Evolutionary conservation across 2,329 filamentous ascomycete genomes (phyloP).

Genomic region (Xylariaceae sp.): DNA sequence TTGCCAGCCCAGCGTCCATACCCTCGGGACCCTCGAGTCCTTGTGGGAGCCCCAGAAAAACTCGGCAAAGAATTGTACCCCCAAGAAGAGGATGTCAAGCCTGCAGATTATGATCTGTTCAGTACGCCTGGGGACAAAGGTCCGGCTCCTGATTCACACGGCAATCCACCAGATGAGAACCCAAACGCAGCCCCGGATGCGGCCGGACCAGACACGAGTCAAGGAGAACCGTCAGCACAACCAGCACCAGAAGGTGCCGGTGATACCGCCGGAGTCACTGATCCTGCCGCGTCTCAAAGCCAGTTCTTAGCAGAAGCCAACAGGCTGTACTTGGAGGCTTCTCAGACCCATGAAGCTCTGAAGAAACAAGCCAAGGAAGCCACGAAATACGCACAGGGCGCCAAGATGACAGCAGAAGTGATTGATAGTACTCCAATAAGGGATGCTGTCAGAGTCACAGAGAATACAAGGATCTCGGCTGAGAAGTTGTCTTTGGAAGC

Average conservation of each 20-base stretch:
- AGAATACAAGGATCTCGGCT: not conserved
- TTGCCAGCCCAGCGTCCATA: conserved; percentile 21
- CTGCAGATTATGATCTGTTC: not conserved
- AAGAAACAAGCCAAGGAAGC: not conserved
- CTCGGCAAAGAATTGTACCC: conserved; percentile 5
- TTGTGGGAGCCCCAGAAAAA: conserved; percentile 16
- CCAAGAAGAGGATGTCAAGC: not conserved
- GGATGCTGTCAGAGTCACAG: not conserved
- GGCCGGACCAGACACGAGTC: not conserved
- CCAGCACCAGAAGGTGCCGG: not conserved
- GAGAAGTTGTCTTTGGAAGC: not conserved
- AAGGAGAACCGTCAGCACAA: not conserved
- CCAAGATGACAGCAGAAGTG: not conserved
- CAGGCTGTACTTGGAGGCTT: not conserved
- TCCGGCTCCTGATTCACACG: not conserved
- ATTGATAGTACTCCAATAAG: no score
- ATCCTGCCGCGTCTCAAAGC: not conserved
- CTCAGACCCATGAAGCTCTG: not conserved
- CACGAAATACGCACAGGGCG: not conserved
- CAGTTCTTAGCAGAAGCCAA: not conserved
- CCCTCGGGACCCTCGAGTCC: conserved; percentile 13
- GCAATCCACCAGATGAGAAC: no score
- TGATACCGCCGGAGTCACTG: not conserved
- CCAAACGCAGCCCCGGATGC: not conserved
- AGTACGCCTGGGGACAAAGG: not conserved